These are phyloP conservation scores for Colletotrichum sp. DNA, from an alignment of 2,329 filamentous ascomycete species.

Conservation along the genomic window DNA sequence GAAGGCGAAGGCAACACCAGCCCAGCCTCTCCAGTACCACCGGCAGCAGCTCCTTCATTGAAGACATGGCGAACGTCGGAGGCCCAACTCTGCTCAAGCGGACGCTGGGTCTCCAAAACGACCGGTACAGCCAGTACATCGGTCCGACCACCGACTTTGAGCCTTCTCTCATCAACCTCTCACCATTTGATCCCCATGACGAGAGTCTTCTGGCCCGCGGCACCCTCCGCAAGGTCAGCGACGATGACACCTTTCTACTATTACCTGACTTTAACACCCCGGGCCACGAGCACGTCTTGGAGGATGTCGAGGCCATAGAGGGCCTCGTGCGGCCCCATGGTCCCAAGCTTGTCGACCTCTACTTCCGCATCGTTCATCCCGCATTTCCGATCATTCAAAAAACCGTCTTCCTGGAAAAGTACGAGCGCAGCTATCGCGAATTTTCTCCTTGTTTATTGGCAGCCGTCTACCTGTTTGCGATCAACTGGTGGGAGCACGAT, in stretches of 20 bases:
- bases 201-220: slow-evolving; percentile 76
- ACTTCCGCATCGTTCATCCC: slow-evolving; percentile 82
- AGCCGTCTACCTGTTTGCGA: slow-evolving; percentile 82
- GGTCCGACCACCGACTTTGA: slow-evolving; percentile 85
- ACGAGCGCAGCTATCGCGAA: slow-evolving; percentile 72
- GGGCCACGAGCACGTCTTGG: slow-evolving; percentile 71
- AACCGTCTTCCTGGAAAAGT: slow-evolving; percentile 78
- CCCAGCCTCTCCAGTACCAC: slow-evolving; percentile 66
- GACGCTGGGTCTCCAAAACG: slow-evolving; percentile 76
- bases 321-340: slow-evolving; percentile 77
- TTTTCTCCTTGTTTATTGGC: slow-evolving; percentile 80
- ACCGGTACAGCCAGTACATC: slow-evolving; percentile 83
- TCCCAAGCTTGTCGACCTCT: slow-evolving; percentile 77
- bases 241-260: slow-evolving; percentile 80
- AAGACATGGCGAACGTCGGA: slow-evolving; percentile 75
- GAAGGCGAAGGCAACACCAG: slow-evolving; percentile 57
- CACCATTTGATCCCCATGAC: slow-evolving; percentile 80
- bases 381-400: slow-evolving; percentile 85
- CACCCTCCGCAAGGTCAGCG: slow-evolving; percentile 76
- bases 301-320: slow-evolving; percentile 76
- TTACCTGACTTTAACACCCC: slow-evolving; percentile 76
- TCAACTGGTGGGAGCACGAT: slow-evolving; percentile 87
- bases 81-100: slow-evolving; percentile 70
- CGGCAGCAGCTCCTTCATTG: slow-evolving; percentile 66
- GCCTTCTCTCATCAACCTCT: slow-evolving; percentile 81